Evolutionary conservation across 805 yeast genomes (phyloP), one percentile per base, ranked within the genome.

Genomic region (Nakazawaea sp.): DNA sequence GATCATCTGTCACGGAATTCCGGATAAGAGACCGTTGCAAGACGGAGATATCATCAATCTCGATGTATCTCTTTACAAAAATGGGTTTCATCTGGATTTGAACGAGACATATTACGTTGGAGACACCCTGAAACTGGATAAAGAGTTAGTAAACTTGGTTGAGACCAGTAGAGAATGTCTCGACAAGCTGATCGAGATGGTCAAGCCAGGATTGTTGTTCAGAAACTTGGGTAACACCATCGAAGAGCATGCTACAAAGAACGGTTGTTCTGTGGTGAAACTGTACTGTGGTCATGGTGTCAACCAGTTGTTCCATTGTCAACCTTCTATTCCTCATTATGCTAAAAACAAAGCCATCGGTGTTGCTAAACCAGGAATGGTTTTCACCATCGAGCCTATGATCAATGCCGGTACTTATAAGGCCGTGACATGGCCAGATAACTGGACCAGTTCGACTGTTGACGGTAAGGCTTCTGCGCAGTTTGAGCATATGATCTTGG

Each of bases 311-410:
- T 92, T 92, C 78, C 98, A 92, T 60, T 77, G 89, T 51, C 81
- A 87, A 32, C 98, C 98, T 27, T 84, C 79, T 48, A 75, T 92
- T 38, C 96, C 97, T 2, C 98, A 92, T 59, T 92, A 92, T 55
- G 95, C 92, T 17, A 81, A 78, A 49, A 92, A 89, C 64, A 90
- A 90, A 64, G 85, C 96, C 6, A 70, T 89, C 32, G 98, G 98
- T 42, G 78, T 86, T 31, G 89, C 92, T 66, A 86, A 86, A 57
- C 90, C 96, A 17, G 98, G 98, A 17, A 84, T 89, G 81, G 87
- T 85, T 11, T 92, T 92, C 68, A 92, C 98, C 17, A 86, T 92
- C 41, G 98, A 92, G 62, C 98, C 98, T 32, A 92, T 92, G 98
- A 75, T 92, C 48, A 83, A 86, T 55, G 65, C 78, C 46, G 98